Conservation (phyloP, 768 basidiomycete species). For the Daedaleopsis sinensis region DNA sequence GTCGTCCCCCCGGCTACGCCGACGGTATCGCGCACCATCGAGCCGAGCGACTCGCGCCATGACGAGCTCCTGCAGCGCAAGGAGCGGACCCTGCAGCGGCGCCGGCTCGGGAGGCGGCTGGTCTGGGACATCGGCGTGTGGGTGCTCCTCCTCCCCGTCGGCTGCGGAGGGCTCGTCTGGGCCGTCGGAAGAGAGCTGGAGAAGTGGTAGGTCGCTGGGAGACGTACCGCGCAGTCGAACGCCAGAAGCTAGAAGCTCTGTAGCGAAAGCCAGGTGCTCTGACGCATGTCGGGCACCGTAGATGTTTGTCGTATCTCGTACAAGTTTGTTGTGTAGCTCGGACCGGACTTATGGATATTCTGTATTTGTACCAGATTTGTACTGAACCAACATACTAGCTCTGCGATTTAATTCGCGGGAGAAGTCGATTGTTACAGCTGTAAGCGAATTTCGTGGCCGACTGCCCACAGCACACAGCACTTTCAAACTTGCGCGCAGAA, state of each 20-base stretch:
- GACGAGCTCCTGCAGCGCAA: conserved; percentile 86
- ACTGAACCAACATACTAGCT: too few relatives aligned
- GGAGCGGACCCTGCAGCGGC: conserved; percentile 79
- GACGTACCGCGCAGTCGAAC: background rate
- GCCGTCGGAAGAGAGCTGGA: conserved; percentile 52
- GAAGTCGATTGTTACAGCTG: too few relatives aligned
- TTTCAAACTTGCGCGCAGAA: too few relatives aligned
- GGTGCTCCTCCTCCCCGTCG: conserved; percentile 65
- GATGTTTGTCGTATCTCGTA: background rate
- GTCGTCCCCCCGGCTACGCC: conserved; percentile 60
- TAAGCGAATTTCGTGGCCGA: too few relatives aligned
- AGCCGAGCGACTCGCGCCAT: conserved; percentile 37
- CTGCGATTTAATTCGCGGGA: too few relatives aligned
- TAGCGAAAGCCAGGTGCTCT: background rate
- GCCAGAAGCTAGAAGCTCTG: background rate
- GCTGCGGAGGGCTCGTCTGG: conserved; percentile 61
- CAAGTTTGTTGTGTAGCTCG: background rate
- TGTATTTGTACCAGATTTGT: background rate
- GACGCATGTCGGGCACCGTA: background rate
- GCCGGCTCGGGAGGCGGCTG: conserved; percentile 69
- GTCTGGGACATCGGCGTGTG: conserved; percentile 87
- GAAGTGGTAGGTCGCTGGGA: conserved; percentile 47
- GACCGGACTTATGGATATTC: background rate
- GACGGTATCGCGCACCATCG: conserved; percentile 24
- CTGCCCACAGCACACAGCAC: too few relatives aligned